Base-by-base conservation (phyloP, 2,329 filamentous ascomycete species). In the Hypomyces perniciosus region DNA sequence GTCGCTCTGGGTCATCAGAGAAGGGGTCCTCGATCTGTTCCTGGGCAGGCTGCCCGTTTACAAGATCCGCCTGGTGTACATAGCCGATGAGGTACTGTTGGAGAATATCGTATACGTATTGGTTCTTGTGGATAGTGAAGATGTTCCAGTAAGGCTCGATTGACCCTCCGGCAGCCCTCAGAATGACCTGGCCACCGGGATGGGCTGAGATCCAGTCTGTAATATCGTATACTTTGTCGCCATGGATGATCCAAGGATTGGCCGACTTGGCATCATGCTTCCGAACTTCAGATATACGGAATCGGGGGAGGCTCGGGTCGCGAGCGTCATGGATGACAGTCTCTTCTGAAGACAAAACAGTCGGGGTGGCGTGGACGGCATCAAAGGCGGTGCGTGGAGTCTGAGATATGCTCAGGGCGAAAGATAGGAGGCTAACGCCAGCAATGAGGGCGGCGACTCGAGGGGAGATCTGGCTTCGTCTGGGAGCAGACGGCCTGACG, bases 81-180 rank as follows among this genome's bases (percentile, higher is more conserved):
- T 75, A 77, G 29, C 84, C 84, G 43, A 87, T 81, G 28, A 77
- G 69, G 60, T 83, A 87, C 57, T 81, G 75, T n/a, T 80, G 73
- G 1, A 87, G 70, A 38, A 86, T 83, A 46, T 85, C 80, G 53
- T 77, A 75, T 5, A 86, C 81, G 53, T 86, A 79, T 39, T 79
- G 72, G 13, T 77, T 74, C 62, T 86, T 83, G 69, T 87, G 84
- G 52, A 86, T 86, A 43, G 76, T 73, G 62, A 87, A 87, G 48
- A 87, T 84, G 53, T 85, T 72, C 84, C 84, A 87, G 66, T 85
- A 86, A 0, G 79, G 77, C 46, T 87, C 83, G 45, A 87, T 78
- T 49, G 76, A 78, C 35, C 79, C 77, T 4, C 84, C 84, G 1
- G 81, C 82, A 1, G 84, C 84, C 30, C 79, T 76, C 7, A 86